phyloP scores from a whole-genome alignment of 78 protist genomes.

The Dictyostelium firmibasis region DNA sequence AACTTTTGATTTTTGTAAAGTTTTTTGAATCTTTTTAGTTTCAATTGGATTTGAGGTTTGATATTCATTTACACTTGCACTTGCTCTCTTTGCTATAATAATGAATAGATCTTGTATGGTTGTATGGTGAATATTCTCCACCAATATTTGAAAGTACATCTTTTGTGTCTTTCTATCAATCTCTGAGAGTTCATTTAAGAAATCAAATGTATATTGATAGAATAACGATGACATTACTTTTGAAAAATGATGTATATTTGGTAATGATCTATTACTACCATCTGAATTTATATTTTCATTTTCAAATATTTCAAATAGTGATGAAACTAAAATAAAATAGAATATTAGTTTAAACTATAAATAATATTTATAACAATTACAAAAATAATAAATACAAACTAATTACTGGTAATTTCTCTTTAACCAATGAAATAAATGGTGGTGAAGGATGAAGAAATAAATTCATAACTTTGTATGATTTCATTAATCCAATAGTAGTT shows the following conservation, averaged over 20 bases:
- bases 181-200: constrained; percentile 28
- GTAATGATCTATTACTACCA: not conserved
- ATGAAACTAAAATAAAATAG: not conserved
- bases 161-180: constrained; percentile 1
- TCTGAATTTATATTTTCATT: not conserved
- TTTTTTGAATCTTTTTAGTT: constrained; percentile 59
- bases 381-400: constrained; percentile 33
- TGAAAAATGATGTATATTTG: constrained; percentile 47
- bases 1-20: constrained; percentile 44
- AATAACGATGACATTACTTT: constrained; percentile 43
- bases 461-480: constrained; percentile 64
- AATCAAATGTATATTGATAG: constrained; percentile 28
- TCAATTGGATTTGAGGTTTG: constrained; percentile 70
- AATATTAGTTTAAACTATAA: not conserved
- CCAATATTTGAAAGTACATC: constrained; percentile 39
- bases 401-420: constrained; percentile 27
- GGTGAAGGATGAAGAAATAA: constrained; percentile 59
- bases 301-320: constrained; percentile 55
- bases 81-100: constrained; percentile 35
- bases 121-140: constrained; percentile 11
- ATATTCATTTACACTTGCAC: constrained; percentile 46
- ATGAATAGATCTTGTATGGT: constrained; percentile 46
- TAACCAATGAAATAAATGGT: constrained; percentile 45
- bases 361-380: too few relatives aligned
- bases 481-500: constrained; percentile 1